These are phyloP conservation scores for Glaciozyma martinii DNA, from an alignment of 768 basidiomycete species.

Conservation along the genomic window DNA sequence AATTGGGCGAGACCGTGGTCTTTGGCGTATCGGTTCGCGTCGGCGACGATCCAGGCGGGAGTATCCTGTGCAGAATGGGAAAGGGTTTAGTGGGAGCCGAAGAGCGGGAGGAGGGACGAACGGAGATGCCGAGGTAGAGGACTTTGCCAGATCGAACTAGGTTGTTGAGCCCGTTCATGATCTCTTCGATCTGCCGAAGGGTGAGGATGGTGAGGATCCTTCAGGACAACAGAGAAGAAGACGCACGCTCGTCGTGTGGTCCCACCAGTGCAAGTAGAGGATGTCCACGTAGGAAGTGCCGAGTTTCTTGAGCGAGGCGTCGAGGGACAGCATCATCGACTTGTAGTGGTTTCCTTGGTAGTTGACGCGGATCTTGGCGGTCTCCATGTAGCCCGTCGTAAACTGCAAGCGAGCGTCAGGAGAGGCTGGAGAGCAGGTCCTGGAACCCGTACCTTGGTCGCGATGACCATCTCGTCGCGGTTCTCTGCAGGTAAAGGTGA, in stretches of 20 bases:
- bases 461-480: constrained; percentile 47
- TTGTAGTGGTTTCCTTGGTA: constrained; percentile 47
- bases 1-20: constrained; percentile 49
- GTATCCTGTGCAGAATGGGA: constrained; percentile 46
- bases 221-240: too few relatives aligned
- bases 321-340: constrained; percentile 43
- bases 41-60: constrained; percentile 49
- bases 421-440: neutral
- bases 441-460: constrained; percentile 40
- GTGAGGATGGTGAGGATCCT: too few relatives aligned
- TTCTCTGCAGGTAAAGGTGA: too few relatives aligned
- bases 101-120: constrained; percentile 42
- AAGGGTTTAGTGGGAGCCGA: constrained; percentile 41
- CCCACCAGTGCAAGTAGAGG: constrained; percentile 43
- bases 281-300: constrained; percentile 53
- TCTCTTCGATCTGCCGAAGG: constrained; percentile 45
- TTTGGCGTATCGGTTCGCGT: constrained; percentile 49
- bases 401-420: neutral
- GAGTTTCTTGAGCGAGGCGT: constrained; percentile 49
- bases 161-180: constrained; percentile 51
- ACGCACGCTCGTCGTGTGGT: neutral
- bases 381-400: constrained; percentile 8
- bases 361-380: constrained; percentile 21
- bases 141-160: constrained; percentile 51
- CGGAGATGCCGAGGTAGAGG: constrained; percentile 49